Evolutionary conservation across 2,329 filamentous ascomycete genomes (phyloP).

Genomic region (Botrytis elliptica): DNA sequence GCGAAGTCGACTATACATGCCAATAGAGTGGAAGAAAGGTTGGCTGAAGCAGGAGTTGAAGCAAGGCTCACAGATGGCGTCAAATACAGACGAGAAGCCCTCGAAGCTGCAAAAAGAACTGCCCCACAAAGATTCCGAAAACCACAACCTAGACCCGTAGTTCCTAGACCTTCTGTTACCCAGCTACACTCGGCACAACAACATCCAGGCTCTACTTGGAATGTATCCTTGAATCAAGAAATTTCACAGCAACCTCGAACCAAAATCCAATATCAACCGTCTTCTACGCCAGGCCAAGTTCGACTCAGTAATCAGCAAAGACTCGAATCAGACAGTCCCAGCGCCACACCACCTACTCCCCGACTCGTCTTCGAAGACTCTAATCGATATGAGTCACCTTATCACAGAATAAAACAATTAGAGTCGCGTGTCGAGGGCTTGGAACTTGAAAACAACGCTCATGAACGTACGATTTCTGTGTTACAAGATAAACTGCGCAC

Average conservation of each 20-base stretch:
- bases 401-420: background rate
- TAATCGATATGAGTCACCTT: background rate
- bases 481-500: slow-evolving; percentile 6
- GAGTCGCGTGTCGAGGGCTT: slow-evolving; percentile 1
- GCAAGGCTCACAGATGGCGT: slow-evolving; percentile 6
- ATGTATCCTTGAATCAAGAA: background rate
- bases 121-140: slow-evolving; percentile 5
- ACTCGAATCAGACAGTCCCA: slow-evolving; percentile 4
- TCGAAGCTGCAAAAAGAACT: slow-evolving; percentile 3
- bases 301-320: background rate
- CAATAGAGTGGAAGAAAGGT: slow-evolving; percentile 8
- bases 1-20: slow-evolving; percentile 14
- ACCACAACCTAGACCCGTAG: background rate
- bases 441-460: slow-evolving; percentile 8
- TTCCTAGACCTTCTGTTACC: background rate
- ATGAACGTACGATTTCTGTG: slow-evolving; percentile 6
- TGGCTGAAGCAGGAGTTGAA: background rate
- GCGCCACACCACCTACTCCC: background rate
- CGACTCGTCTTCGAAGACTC: background rate
- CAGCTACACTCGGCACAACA: background rate
- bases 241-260: background rate
- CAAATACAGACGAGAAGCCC: slow-evolving; percentile 3
- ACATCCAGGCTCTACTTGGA: background rate
- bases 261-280: background rate
- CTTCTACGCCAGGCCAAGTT: background rate